Conservation (phyloP, 352 stramenopile genomes). For the Phytophthora kernoviae region DNA sequence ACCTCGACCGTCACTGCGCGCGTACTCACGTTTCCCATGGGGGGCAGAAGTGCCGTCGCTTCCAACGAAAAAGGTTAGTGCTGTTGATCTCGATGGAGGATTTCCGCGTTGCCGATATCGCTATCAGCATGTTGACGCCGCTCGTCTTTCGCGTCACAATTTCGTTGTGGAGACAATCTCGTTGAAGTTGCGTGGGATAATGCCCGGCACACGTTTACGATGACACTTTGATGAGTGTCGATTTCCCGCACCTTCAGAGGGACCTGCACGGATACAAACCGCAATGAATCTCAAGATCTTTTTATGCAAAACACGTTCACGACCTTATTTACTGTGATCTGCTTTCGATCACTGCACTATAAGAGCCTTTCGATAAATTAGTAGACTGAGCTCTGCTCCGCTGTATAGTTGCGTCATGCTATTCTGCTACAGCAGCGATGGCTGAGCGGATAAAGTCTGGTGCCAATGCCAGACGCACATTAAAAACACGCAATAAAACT, state of each 20-base stretch:
- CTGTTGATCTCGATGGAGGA: neutral
- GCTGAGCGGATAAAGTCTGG: slow-evolving; percentile 13
- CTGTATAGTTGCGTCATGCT: slow-evolving; percentile 1
- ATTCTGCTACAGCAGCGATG: neutral
- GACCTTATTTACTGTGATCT: slow-evolving; percentile 15
- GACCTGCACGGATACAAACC: no score
- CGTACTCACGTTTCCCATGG: slow-evolving; percentile 50
- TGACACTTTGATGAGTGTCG: no score
- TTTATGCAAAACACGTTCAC: neutral
- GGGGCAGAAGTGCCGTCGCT: neutral
- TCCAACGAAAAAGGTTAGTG: neutral
- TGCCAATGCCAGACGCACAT: slow-evolving; percentile 23
- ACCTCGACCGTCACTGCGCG: slow-evolving; percentile 36
- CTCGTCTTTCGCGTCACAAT: no score
- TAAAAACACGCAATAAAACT: slow-evolving; percentile 27
- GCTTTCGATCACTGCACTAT: slow-evolving; percentile 13
- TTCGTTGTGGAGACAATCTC: no score
- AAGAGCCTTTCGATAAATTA: slow-evolving; percentile 30
- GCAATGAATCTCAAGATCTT: no score
- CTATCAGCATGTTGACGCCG: no score
- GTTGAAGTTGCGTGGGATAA: no score
- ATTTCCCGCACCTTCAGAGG: no score
- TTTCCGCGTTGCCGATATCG: neutral
- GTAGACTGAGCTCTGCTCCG: slow-evolving; percentile 10
- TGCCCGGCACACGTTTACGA: no score